Evolutionary conservation across 441 rosid genomes (phyloP), one percentile per base, ranked within the genome.

Genomic region (Populus hybrid): DNA sequence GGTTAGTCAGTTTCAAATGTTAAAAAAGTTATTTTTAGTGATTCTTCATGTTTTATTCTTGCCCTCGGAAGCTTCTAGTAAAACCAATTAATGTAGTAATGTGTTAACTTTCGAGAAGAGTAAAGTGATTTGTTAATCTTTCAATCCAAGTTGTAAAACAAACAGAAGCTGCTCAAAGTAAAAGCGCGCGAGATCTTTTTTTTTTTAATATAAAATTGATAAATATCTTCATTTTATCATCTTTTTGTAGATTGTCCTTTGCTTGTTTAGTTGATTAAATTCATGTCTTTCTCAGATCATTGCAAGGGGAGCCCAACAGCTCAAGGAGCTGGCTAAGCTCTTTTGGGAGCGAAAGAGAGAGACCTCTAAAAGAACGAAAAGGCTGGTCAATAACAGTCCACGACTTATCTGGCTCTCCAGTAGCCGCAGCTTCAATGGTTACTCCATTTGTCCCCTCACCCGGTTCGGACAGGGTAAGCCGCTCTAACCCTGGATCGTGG

Each of bases 331-430:
- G 98, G 98, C 80, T 92, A 21, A 88, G 88, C 28, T 84, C 97
- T 23, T 93, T 93, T 69, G 95, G 97, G 1, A 92, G 99, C 77
- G 95, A 91, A 54, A 86, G 96, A 74, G 95, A 93, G 80, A 83
- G 93, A 18, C 92, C 93, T 0, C 89, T 87, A 3, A 93, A 84
- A 76, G 99, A 93, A 46, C 78, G 99, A 0, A 95, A 93, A 76
- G 99, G 99, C 61, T 95, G 99, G 98, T 91, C 97, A 1, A 74
- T 95, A 74, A 95, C 96, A 2, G 91, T 95, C 66, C 96, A 95
- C 76, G 97, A 95, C 69, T 83, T 93, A 3, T 93, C 98, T n/a
- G 97, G 98, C 75, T 92, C 98, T 0, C 96, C 98, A 0, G 95
- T 93, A 12, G 99, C 99, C 24, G 80, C 88, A 30, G 96, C 99